Base-by-base conservation (phyloP, 2,329 filamentous ascomycete genomes). In the Monilinia polystroma region DNA sequence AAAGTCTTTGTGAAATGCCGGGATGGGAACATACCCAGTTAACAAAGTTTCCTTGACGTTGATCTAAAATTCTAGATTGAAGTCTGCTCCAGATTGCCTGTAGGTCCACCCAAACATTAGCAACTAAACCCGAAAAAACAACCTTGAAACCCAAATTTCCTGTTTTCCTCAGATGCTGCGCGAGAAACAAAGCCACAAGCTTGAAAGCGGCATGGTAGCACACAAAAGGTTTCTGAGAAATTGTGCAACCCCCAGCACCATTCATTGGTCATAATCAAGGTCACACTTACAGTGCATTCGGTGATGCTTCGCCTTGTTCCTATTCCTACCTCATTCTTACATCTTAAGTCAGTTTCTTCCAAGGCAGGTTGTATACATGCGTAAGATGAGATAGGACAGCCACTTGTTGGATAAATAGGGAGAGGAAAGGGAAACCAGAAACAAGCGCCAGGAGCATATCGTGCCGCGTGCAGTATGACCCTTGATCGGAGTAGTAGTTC, bases 401-500 rank as follows among this genome's bases (percentile, higher is more conserved):
- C 47, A 63, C 14, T n/a, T n/a, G 23, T n/a, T 41, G 32, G 29
- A 41, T 4, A 14, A 41, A 53, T 29, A 26, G 26, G 47, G 45
- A 63, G 47, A 18, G 45, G 20, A 26, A 10, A 12, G 32, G 16
- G 45, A 23, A 35, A 57, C 7, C 26, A 26, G 65, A 67, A 67
- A 67, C 52, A 67, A 67, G 65, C 65, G 58, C 65, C 65, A 67
- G 65, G 65, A 57, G 58, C 58, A 64, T 18, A 23, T 11, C 54
- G 47, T 47, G 64, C 47, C 57, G 51, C 35, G 57, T 63, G 38
- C 43, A 53, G 41, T 38, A n/a, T 38, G 59, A 58, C 43, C 54
- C 32, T 51, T 66, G 54, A 41, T 51, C 56, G 41, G 43, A 23
- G 20, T 59, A 49, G 32, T 35, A 10, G 11, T 23, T 55, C 60